phyloP scores from a whole-genome alignment of 352 stramenopile species.

The Globisporangium emineosum region DNA sequence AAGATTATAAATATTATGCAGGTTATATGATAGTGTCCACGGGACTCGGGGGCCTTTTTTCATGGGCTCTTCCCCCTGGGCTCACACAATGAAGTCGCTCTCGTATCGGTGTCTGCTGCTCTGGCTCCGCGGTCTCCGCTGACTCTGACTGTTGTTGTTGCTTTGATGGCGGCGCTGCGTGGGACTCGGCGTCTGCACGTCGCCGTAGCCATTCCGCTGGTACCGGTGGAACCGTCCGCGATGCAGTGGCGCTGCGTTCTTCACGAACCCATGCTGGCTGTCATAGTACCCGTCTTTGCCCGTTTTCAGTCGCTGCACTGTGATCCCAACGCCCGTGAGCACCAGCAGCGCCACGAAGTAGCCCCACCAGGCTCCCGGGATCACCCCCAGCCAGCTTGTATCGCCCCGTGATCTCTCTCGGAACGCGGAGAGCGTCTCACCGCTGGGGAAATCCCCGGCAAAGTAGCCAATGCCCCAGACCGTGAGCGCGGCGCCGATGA shows the following conservation, averaged over 20 bases:
- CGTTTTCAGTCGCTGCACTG: constrained; percentile 49
- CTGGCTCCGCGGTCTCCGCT: background rate
- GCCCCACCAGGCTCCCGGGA: constrained; percentile 55
- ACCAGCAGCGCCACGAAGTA: constrained; percentile 55
- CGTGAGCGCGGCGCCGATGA: constrained; percentile 38
- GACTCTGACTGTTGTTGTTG: background rate
- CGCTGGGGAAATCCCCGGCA: constrained; percentile 52
- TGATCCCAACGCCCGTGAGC: constrained; percentile 38
- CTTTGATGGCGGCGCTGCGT: background rate
- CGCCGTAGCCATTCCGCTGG: background rate
- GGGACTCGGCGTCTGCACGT: constrained; percentile 12
- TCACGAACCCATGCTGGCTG: constrained; percentile 9
- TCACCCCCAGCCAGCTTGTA: constrained; percentile 24
- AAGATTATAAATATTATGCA: no score
- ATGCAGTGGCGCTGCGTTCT: background rate
- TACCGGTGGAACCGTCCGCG: background rate
- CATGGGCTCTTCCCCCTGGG: background rate
- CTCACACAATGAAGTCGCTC: constrained; percentile 43
- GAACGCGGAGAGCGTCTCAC: constrained; percentile 42
- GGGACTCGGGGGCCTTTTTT: no score
- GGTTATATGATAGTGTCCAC: no score
- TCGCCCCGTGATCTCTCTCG: constrained; percentile 28
- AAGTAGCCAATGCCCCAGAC: constrained; percentile 69
- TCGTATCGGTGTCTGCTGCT: constrained; percentile 1
- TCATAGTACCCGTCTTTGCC: constrained; percentile 31